phyloP scores from a whole-genome alignment of 495 filamentous ascomycete genomes.

The Aspergillus panamensis region DNA sequence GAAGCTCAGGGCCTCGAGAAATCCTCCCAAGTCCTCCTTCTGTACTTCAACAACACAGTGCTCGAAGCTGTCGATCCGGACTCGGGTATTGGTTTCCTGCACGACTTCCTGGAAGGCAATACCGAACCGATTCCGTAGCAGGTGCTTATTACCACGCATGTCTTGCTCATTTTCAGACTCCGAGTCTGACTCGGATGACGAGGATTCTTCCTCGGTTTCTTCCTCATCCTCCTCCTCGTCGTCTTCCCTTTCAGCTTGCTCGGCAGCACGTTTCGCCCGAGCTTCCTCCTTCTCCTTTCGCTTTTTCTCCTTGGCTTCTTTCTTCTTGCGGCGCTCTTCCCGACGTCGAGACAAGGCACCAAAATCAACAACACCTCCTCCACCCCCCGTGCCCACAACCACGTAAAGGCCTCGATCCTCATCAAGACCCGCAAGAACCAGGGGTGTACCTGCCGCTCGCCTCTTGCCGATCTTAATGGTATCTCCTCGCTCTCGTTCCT shows the following conservation, averaged over 20 bases:
- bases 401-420: conserved; percentile 86
- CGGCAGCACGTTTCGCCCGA: conserved; percentile 40
- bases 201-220: conserved; percentile 46
- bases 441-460: conserved; percentile 61
- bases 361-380: conserved; percentile 59
- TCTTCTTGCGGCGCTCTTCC: conserved; percentile 59
- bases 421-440: conserved; percentile 86
- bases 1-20: conserved; percentile 87
- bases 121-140: conserved; percentile 82
- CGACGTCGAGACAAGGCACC: conserved; percentile 60
- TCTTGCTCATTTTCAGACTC: conserved; percentile 60
- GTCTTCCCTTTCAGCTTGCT: conserved; percentile 47
- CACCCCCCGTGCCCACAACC: conserved; percentile 83
- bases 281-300: conserved; percentile 64
- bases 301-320: conserved; percentile 54
- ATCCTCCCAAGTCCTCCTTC: conserved; percentile 89
- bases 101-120: conserved; percentile 96
- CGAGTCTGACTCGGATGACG: conserved; percentile 54
- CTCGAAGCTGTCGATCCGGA: conserved; percentile 95
- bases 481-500: conserved; percentile 75
- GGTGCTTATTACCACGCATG: conserved; percentile 52
- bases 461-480: conserved; percentile 60
- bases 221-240: conserved; percentile 61
- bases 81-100: conserved; percentile 81
- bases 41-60: conserved; percentile 94